phyloP scores from a whole-genome alignment of 805 yeast genomes.

The Wickerhamomyces hampshirensis region DNA sequence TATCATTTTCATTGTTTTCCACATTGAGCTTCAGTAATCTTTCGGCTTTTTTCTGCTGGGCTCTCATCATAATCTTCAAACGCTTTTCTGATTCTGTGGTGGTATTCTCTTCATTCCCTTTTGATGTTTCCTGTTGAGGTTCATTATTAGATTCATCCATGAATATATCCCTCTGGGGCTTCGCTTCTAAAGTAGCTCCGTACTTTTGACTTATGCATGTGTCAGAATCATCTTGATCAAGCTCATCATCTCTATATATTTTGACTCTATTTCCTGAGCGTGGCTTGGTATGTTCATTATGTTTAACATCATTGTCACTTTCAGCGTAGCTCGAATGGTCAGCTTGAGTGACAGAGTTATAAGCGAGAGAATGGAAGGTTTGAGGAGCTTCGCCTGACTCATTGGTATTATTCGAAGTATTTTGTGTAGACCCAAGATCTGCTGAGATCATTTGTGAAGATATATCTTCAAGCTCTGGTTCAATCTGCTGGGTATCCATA shows the following conservation, averaged over 20 bases:
- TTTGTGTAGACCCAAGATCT: too few species aligned
- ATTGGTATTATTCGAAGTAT: too few species aligned
- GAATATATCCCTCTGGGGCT: constrained; percentile 6
- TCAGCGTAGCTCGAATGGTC: constrained; percentile 1
- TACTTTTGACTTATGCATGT: neutral
- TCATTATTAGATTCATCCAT: constrained; percentile 17
- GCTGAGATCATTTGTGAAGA: too few species aligned
- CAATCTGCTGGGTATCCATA: constrained; percentile 1
- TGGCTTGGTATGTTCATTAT: neutral
- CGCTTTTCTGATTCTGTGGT: neutral
- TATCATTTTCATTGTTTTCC: too few species aligned
- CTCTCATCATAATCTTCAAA: too few species aligned
- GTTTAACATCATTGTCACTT: neutral
- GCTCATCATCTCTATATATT: too few species aligned
- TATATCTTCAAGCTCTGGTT: neutral
- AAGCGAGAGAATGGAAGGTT: neutral
- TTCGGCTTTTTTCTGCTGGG: constrained; percentile 18
- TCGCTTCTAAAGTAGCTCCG: neutral
- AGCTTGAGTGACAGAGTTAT: neutral
- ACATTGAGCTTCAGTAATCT: constrained; percentile 17
- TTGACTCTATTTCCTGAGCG: too few species aligned
- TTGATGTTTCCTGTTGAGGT: neutral
- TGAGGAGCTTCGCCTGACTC: too few species aligned
- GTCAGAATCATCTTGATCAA: constrained; percentile 1
- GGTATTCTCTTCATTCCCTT: constrained; percentile 4